phyloP scores from a whole-genome alignment of 73 alveolate species.

The Uronychia setigera region DNA sequence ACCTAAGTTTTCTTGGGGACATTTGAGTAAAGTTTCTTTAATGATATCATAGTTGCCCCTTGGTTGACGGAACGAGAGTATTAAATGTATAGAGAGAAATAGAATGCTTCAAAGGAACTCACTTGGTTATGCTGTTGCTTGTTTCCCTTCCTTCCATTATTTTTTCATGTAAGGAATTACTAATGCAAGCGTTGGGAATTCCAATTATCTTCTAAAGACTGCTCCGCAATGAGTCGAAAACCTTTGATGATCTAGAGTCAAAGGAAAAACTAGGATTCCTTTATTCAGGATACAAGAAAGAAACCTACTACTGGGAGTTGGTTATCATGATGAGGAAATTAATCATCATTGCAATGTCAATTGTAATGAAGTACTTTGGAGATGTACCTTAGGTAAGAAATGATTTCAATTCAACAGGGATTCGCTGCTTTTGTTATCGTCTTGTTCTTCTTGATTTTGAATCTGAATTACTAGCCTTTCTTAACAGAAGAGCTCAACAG shows the following conservation, averaged over 20 bases:
- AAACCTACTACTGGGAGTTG: slow-evolving; percentile 34
- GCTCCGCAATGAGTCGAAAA: slow-evolving; percentile 18
- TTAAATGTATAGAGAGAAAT: slow-evolving; percentile 3
- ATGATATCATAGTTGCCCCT: neutral
- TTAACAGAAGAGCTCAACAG: neutral
- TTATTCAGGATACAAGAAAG: slow-evolving; percentile 15
- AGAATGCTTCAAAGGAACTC: slow-evolving; percentile 22
- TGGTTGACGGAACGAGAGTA: neutral
- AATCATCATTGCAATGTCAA: slow-evolving; percentile 6
- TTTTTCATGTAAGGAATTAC: no score
- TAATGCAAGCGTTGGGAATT: slow-evolving; percentile 45
- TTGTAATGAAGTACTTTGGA: neutral
- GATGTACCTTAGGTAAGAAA: no score
- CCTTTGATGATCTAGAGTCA: slow-evolving; percentile 7
- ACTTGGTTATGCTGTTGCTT: neutral
- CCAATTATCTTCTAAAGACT: slow-evolving; percentile 31
- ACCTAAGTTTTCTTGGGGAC: slow-evolving; percentile 5
- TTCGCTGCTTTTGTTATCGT: neutral
- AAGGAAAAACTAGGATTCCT: slow-evolving; percentile 22
- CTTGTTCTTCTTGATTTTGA: neutral
- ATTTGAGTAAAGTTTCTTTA: neutral
- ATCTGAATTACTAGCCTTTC: neutral
- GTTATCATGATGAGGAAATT: slow-evolving; percentile 37
- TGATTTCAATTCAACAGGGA: neutral
- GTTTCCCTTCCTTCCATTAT: slow-evolving; percentile 47